Evolutionary conservation across 73 alveolate genomes (phyloP), one percentile per base, ranked within the genome.

Genomic region (Paramecium tetraurelia): DNA sequence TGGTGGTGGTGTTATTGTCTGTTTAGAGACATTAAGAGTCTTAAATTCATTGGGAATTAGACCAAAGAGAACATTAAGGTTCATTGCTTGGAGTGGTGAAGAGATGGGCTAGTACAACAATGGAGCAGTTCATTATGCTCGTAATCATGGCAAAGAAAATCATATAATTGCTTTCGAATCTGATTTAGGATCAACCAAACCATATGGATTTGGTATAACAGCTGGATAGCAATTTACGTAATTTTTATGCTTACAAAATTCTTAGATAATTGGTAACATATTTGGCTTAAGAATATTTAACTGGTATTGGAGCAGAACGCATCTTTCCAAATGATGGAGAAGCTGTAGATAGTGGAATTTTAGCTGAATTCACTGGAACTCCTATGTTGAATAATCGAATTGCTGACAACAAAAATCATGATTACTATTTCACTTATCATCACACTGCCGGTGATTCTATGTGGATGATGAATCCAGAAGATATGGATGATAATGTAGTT

Each of bases 31-130:
- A 27, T 63, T 89, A 20, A 89, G 84, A 89, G 27, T 89, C 2
- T 33, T 89, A 22, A 83, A 58, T 10, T 22, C 69, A n/a, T 33
- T 59, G 3, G 93, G 93, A 5, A 50, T 92, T 18, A 50, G 48
- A 35, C 86, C 95, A 29, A 80, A 58, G 18, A 92, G 95, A 92
- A 92, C 95, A 16, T 16, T 92, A n/a, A 84, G 95, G 50, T 92
- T 76, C 40, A 92, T 92, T 53, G 95, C 95, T 12, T 92, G 95
- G 95, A 92, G 95, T 83, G 95, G 95, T 50, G 95, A 92, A 57
- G 95, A 92, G 46, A 75, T 75, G 92, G 95, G 95, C 16, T 43
- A 57, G 46, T 5, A 92, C 14, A 16, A 16, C 33, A 92, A 85
- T 92, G 95, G 95, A 48, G 95, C 95, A 14, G 20, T 21, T 5